These are phyloP conservation scores for Serendipita indica DNA, from an alignment of 768 basidiomycete genomes.

Conservation along the genomic window DNA sequence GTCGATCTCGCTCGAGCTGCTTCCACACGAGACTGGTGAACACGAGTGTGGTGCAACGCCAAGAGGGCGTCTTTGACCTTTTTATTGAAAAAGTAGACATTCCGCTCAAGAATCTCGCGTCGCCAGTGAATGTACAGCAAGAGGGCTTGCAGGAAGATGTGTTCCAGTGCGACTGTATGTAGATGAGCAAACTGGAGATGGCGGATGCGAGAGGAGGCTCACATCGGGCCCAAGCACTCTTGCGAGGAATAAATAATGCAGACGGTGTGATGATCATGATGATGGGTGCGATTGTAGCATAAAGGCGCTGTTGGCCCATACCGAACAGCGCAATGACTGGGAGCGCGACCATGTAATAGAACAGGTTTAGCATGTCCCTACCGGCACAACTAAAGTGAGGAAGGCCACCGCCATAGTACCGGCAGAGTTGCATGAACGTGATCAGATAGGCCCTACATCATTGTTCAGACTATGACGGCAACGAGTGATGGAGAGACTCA, in stretches of 20 bases:
- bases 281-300: slow-evolving; percentile 18
- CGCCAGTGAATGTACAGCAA: slow-evolving; percentile 26
- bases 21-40: slow-evolving; percentile 6
- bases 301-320: slow-evolving; percentile 20
- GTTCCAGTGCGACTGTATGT: neutral
- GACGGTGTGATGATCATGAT: slow-evolving; percentile 21
- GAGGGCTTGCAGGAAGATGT: slow-evolving; percentile 15
- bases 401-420: neutral
- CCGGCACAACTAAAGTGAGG: neutral
- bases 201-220: neutral
- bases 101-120: slow-evolving; percentile 23
- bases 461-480: neutral
- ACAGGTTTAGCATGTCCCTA: neutral
- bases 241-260: slow-evolving; percentile 17
- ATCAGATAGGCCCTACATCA: slow-evolving; percentile 1
- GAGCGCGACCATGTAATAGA: slow-evolving; percentile 17
- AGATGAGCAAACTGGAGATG: neutral
- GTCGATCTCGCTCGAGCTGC: slow-evolving; percentile 22
- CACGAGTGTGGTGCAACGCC: slow-evolving; percentile 26
- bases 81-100: slow-evolving; percentile 24
- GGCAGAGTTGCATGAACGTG: neutral
- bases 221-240: slow-evolving; percentile 18
- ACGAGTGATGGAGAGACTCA: neutral
- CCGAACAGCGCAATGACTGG: slow-evolving; percentile 23
- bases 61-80: slow-evolving; percentile 27